Percentiles rank a stretch among this genome's conserved stretches.
Conservation (phyloP, 352 stramenopile genomes). For the Globisporangium cylindrosporum region DNA sequence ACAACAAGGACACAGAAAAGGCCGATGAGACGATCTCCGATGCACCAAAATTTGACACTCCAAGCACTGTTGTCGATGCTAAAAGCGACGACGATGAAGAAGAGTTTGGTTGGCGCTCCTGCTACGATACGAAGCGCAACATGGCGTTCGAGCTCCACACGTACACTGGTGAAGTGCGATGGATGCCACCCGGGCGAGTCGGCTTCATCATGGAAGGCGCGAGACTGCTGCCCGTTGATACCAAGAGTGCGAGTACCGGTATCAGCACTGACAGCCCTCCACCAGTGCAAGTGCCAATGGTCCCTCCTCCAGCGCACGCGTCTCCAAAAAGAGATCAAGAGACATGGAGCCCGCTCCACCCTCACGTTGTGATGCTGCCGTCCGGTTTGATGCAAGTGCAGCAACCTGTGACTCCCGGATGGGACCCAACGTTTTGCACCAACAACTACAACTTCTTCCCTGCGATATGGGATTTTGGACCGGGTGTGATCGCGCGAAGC, state of each 20-base stretch:
- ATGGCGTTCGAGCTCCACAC: constrained; percentile 59
- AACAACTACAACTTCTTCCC: constrained; percentile 62
- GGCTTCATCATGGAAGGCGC: constrained; percentile 53
- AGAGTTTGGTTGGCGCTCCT: constrained; percentile 55
- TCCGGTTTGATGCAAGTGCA: constrained; percentile 48
- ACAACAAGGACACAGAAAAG: background rate
- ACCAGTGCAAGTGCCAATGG: background rate
- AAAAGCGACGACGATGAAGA: background rate
- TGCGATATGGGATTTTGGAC: constrained; percentile 7
- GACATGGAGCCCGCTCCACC: constrained; percentile 44
- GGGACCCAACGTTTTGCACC: constrained; percentile 21
- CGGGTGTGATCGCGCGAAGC: constrained; percentile 7
- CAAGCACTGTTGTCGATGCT: background rate
- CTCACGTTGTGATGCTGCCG: constrained; percentile 57
- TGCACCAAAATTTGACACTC: background rate
- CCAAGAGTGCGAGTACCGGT: background rate
- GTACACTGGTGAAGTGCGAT: constrained; percentile 76
- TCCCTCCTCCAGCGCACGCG: background rate
- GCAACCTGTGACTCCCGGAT: constrained; percentile 1
- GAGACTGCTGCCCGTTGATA: constrained; percentile 30
- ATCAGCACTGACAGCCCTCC: too few relatives aligned
- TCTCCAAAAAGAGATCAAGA: constrained; percentile 17
- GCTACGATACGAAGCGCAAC: constrained; percentile 46
- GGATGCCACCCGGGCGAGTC: constrained; percentile 40
- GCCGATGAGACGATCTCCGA: background rate